Conservation (phyloP, 2,329 filamentous ascomycete genomes). For the Malbranchea zuffiana region DNA sequence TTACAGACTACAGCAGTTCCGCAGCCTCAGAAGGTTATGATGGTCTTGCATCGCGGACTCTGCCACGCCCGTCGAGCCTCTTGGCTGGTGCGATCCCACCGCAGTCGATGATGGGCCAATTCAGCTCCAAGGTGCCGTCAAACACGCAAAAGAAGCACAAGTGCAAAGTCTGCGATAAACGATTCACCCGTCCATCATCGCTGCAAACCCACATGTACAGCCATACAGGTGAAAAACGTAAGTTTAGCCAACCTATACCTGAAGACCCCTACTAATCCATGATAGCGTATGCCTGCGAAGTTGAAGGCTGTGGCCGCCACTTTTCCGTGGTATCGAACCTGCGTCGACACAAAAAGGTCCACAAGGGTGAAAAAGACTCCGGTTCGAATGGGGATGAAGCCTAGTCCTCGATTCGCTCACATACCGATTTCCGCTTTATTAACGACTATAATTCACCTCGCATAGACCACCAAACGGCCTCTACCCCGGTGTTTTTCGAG, state of each 20-base stretch:
- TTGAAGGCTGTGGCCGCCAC: conserved; percentile 86
- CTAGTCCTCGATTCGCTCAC: conserved; percentile 17
- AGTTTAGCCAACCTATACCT: conserved; percentile 33
- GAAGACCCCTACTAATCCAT: conserved; percentile 16
- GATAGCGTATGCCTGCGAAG: conserved; percentile 82
- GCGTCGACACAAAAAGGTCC: conserved; percentile 87
- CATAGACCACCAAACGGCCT: conserved; percentile 9
- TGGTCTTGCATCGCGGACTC: conserved; percentile 65
- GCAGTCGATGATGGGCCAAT: conserved; percentile 97
- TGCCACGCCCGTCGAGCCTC: conserved; percentile 64
- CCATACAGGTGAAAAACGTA: conserved; percentile 96
- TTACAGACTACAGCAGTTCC: conserved; percentile 91
- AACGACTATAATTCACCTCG: conserved; percentile 10
- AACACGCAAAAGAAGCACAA: conserved; percentile 99
- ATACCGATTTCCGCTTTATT: conserved; percentile 9
- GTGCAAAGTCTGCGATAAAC: conserved; percentile 97
- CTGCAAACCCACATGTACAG: conserved; percentile 98
- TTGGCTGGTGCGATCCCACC: conserved; percentile 57
- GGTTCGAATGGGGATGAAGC: conserved; percentile 34
- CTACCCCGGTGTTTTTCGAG: conserved; percentile 8
- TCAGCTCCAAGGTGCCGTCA: conserved; percentile 90
- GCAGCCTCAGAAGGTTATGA: conserved; percentile 75
- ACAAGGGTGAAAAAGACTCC: conserved; percentile 53
- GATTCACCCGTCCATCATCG: conserved; percentile 88
- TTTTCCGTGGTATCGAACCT: conserved; percentile 97